These are phyloP conservation scores for Haplographium delicatum DNA, from an alignment of 495 filamentous ascomycete genomes.

Conservation along the genomic window DNA sequence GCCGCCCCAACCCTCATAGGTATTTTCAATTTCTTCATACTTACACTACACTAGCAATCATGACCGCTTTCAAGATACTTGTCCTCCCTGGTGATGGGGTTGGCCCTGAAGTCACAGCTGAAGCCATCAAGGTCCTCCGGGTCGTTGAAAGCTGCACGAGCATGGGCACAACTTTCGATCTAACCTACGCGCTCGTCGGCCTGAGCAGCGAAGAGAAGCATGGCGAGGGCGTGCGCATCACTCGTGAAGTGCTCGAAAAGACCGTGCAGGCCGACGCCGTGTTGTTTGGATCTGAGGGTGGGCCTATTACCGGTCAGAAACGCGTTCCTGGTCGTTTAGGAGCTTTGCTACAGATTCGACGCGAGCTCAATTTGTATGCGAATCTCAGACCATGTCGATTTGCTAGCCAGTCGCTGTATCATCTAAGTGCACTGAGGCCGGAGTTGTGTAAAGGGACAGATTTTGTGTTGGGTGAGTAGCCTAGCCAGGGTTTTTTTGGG, in stretches of 20 bases:
- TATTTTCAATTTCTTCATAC: too few relatives aligned
- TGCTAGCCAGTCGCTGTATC: too few relatives aligned
- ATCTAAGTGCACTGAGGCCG: too few relatives aligned
- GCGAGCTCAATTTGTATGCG: slow-evolving; percentile 45
- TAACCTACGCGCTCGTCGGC: slow-evolving; percentile 44
- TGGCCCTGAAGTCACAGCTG: slow-evolving; percentile 49
- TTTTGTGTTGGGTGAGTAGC: too few relatives aligned
- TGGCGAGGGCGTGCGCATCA: slow-evolving; percentile 39
- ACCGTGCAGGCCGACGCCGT: slow-evolving; percentile 40
- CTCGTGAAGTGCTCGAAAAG: slow-evolving; percentile 39
- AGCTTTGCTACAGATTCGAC: slow-evolving; percentile 40
- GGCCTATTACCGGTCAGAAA: slow-evolving; percentile 44
- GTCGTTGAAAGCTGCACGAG: slow-evolving; percentile 33
- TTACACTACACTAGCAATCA: too few relatives aligned
- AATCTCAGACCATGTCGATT: slow-evolving; percentile 46
- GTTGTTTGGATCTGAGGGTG: slow-evolving; percentile 45
- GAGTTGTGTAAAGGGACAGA: slow-evolving; percentile 44
- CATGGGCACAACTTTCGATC: slow-evolving; percentile 32
- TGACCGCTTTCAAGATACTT: slow-evolving; percentile 40
- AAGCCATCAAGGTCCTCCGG: slow-evolving; percentile 47
- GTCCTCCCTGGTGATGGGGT: slow-evolving; percentile 50
- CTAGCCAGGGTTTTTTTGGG: too few relatives aligned
- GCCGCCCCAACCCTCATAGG: too few relatives aligned
- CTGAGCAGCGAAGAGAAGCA: slow-evolving; percentile 44
- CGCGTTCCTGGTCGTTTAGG: too few relatives aligned